Percentiles rank a stretch among this genome's conserved stretches.
Conservation (phyloP, 2,329 filamentous ascomycete genomes). For the Phaeophleospora eucalypticola region DNA sequence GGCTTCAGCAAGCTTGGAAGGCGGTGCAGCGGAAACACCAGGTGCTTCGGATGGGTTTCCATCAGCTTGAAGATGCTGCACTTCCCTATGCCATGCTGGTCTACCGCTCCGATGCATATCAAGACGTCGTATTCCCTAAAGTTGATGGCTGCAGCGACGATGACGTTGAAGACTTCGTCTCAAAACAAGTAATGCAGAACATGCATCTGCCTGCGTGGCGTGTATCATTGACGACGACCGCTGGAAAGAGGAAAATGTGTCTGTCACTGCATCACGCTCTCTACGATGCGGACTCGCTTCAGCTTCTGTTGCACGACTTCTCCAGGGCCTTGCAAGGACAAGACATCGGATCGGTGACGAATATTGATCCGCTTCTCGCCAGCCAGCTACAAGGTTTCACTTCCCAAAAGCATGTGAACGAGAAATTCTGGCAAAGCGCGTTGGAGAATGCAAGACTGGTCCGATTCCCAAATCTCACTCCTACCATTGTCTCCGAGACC, state of each 20-base stretch:
- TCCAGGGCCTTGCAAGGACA: slow-evolving; percentile 36
- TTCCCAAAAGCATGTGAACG: slow-evolving; percentile 3
- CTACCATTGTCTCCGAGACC: slow-evolving; percentile 45
- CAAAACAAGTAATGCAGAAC: slow-evolving; percentile 36
- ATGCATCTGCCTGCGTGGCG: slow-evolving; percentile 62
- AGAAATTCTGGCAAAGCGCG: slow-evolving; percentile 60
- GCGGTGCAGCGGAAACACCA: slow-evolving; percentile 53
- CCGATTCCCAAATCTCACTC: slow-evolving; percentile 72
- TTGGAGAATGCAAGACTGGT: slow-evolving; percentile 44
- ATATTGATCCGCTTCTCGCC: slow-evolving; percentile 39
- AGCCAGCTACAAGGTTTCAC: slow-evolving; percentile 37
- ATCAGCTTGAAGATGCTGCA: slow-evolving; percentile 55
- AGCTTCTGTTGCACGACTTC: slow-evolving; percentile 61
- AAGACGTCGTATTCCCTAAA: slow-evolving; percentile 4
- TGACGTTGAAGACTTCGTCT: slow-evolving; percentile 28
- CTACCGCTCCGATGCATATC: slow-evolving; percentile 37
- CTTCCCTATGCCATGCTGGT: slow-evolving; percentile 72
- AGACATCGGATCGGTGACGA: slow-evolving; percentile 19
- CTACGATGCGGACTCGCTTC: slow-evolving; percentile 76
- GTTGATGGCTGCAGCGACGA: slow-evolving; percentile 13
- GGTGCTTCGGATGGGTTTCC: slow-evolving; percentile 74
- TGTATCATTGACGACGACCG: slow-evolving; percentile 46
- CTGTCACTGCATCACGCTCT: slow-evolving; percentile 72
- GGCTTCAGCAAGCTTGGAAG: slow-evolving; percentile 58
- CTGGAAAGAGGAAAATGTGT: slow-evolving; percentile 34